These are phyloP conservation scores for Ceratorhiza oryzae-sativae DNA, from an alignment of 1,284 basidiomycete genomes.

Conservation along the genomic window DNA sequence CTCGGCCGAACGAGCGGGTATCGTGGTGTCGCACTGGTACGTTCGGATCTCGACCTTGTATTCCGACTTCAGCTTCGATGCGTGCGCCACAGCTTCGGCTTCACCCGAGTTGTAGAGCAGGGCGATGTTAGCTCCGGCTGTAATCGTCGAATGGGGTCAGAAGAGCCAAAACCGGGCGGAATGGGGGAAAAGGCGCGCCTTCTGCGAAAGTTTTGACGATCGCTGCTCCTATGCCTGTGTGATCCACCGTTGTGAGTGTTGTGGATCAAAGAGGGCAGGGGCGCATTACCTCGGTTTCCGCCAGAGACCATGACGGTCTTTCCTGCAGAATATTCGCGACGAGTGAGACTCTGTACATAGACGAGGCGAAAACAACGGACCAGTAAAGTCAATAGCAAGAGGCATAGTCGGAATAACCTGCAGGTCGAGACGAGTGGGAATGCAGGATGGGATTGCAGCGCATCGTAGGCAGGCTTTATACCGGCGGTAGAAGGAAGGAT, in stretches of 20 bases:
- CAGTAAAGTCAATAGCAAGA: conserved; percentile 30
- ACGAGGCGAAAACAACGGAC: background rate
- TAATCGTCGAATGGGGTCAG: conserved; percentile 1
- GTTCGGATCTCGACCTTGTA: conserved; percentile 46
- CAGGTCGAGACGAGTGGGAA: background rate
- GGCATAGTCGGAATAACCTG: conserved; percentile 5
- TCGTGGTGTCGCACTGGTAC: conserved; percentile 47
- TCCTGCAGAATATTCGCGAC: conserved; percentile 42
- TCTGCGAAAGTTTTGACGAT: conserved; percentile 51
- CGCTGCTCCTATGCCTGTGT: conserved; percentile 49
- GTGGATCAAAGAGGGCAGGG: no score
- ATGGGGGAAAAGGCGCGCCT: background rate
- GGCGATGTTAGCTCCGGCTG: conserved; percentile 39
- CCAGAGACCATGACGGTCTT: conserved; percentile 46
- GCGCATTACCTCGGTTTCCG: conserved; percentile 47
- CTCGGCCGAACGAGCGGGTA: conserved; percentile 46
- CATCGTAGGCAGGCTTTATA: background rate
- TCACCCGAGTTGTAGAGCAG: conserved; percentile 46
- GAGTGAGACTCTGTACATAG: background rate
- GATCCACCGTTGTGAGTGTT: background rate
- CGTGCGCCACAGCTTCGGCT: conserved; percentile 46
- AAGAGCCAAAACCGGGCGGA: background rate
- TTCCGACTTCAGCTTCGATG: conserved; percentile 4
- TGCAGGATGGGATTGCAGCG: background rate
- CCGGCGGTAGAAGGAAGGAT: background rate